These are phyloP conservation scores for Amanita jacksonii DNA, from an alignment of 768 basidiomycete species.

Conservation along the genomic window DNA sequence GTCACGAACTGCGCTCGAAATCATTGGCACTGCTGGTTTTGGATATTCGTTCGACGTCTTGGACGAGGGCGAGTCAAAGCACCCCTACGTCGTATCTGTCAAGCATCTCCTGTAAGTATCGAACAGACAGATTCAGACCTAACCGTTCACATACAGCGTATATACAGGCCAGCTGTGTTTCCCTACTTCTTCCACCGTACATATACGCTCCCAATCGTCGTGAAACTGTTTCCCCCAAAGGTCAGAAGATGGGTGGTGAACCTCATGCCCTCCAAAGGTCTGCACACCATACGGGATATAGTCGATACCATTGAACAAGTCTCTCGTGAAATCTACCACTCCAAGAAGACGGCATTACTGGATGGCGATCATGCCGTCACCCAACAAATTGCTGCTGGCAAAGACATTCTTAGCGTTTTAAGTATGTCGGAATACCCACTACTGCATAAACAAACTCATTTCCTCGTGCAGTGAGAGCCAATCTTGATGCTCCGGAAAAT, in stretches of 20 bases:
- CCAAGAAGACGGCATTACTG: conserved; percentile 25
- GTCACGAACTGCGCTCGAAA: conserved; percentile 35
- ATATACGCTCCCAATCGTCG: conserved; percentile 12
- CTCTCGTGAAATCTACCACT: conserved; percentile 25
- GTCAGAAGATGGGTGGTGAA: conserved; percentile 26
- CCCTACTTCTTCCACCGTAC: conserved; percentile 12
- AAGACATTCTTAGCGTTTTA: conserved; percentile 37
- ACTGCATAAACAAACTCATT: neutral
- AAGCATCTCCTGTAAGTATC: conserved; percentile 23
- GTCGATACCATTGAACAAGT: conserved; percentile 25
- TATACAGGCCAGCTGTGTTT: conserved; percentile 12
- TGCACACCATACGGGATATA: conserved; percentile 25
- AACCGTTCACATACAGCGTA: neutral
- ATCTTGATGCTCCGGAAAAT: conserved; percentile 22
- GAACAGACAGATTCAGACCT: neutral
- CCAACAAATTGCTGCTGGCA: conserved; percentile 26
- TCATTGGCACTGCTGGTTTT: conserved; percentile 40
- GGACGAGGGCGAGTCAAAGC: conserved; percentile 17
- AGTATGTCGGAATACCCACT: conserved; percentile 20
- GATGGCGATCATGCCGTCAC: conserved; percentile 24
- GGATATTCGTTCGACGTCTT: conserved; percentile 35
- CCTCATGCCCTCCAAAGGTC: conserved; percentile 20
- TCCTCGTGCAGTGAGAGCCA: conserved; percentile 27
- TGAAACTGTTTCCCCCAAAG: conserved; percentile 17
- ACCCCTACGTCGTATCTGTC: conserved; percentile 23